Percentiles rank a stretch among this genome's conserved stretches.
Evolutionary conservation across 2,329 filamentous ascomycete genomes (phyloP).

Genomic region (Penicillium griseofulvum): DNA sequence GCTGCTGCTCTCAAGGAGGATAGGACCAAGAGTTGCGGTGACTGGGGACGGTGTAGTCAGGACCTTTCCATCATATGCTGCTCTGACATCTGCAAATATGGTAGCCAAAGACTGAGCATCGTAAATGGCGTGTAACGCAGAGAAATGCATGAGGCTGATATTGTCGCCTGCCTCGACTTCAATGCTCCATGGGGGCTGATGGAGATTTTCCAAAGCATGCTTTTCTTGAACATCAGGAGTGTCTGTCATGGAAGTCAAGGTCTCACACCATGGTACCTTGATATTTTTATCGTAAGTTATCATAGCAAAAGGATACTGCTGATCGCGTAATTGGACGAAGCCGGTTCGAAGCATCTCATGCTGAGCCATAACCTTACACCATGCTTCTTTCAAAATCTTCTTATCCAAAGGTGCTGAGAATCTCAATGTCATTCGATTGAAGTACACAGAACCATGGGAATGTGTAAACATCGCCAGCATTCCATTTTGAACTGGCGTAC

Average conservation of each 20-base stretch:
- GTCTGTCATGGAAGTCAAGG: not conserved
- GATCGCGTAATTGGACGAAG: conserved; percentile 63
- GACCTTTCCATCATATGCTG: conserved; percentile 34
- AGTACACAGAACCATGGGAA: conserved; percentile 66
- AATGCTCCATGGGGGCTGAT: conserved; percentile 63
- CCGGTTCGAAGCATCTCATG: conserved; percentile 76
- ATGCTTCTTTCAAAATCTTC: conserved; percentile 54
- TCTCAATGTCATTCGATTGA: conserved; percentile 66
- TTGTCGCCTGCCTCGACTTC: conserved; percentile 43
- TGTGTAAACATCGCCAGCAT: conserved; percentile 74
- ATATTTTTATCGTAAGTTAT: conserved; percentile 54
- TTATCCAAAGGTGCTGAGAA: conserved; percentile 45
- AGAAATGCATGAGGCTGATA: conserved; percentile 45
- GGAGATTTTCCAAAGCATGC: conserved; percentile 45
- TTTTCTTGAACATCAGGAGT: conserved; percentile 12
- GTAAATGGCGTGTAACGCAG: conserved; percentile 78
- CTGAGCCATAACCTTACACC: conserved; percentile 52
- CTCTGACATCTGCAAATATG: conserved; percentile 61
- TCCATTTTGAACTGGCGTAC: conserved; percentile 74
- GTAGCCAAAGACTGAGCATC: conserved; percentile 71
- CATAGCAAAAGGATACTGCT: conserved; percentile 69
- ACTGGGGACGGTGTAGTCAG: conserved; percentile 35
- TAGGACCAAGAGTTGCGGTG: conserved; percentile 44
- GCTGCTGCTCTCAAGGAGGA: conserved; percentile 41
- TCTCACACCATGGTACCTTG: conserved; percentile 43